Evolutionary conservation across 2,329 filamentous ascomycete species (phyloP).

Genomic region (Scedosporium apiospermum): DNA sequence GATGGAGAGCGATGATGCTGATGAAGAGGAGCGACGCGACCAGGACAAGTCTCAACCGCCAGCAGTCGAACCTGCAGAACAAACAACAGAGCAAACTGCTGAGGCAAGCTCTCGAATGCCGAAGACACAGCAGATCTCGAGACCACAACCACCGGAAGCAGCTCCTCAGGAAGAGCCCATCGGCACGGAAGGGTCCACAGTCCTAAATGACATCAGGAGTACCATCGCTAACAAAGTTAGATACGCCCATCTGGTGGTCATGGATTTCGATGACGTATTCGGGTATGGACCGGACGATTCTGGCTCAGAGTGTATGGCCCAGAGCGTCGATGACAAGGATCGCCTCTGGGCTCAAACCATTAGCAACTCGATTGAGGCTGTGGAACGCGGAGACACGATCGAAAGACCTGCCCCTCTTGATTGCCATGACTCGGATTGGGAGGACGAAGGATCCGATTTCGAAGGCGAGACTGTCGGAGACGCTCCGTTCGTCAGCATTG

Average conservation of each 20-base stretch:
- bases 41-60: not conserved
- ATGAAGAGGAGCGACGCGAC: not conserved
- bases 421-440: slow-evolving; percentile 4
- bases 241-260: not conserved
- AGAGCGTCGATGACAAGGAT: not conserved
- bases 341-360: slow-evolving; percentile 3
- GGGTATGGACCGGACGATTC: not conserved
- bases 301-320: not conserved
- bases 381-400: not conserved
- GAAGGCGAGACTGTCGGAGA: not conserved
- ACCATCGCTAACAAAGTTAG: not conserved
- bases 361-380: not conserved
- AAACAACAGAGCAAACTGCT: not conserved
- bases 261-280: slow-evolving; percentile 1
- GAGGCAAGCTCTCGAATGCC: not conserved
- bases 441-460: not conserved
- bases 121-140: not conserved
- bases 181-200: not conserved
- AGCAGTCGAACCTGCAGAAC: not conserved
- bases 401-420: slow-evolving; percentile 2
- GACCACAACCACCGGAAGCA: not conserved
- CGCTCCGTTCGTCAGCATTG: not conserved
- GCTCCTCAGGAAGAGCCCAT: not conserved
- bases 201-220: not conserved
- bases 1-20: not conserved